phyloP scores from a whole-genome alignment of 345 rosid species.

The Dovyalis caffra region DNA sequence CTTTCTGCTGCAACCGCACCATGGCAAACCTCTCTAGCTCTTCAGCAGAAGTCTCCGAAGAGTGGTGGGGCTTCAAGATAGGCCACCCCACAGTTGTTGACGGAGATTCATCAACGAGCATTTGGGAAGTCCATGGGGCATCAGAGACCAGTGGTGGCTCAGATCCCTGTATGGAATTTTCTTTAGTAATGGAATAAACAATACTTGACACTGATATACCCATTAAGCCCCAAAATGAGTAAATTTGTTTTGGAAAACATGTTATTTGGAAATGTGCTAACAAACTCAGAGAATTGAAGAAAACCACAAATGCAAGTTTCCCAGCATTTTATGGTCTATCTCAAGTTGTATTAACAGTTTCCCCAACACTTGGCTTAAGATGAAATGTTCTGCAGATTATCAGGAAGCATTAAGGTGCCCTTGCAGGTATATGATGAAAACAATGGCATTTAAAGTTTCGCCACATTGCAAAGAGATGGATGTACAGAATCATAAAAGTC shows the following conservation, averaged over 20 bases:
- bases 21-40: neutral
- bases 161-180: neutral
- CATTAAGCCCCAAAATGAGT: neutral
- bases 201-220: neutral
- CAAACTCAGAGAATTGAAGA: neutral
- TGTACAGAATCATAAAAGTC: neutral
- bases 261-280: neutral
- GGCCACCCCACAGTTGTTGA: neutral
- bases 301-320: neutral
- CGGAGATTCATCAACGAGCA: neutral
- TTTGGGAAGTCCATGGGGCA: neutral
- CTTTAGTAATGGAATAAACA: neutral
- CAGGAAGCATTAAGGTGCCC: neutral
- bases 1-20: constrained; percentile 30
- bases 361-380: neutral
- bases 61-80: neutral
- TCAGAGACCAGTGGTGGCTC: neutral
- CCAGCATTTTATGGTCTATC: neutral
- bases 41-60: neutral
- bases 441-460: neutral
- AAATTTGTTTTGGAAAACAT: neutral
- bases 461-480: neutral
- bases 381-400: neutral
- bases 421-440: neutral
- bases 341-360: neutral